Evolutionary conservation across 2,329 filamentous ascomycete genomes (phyloP), one percentile per base, ranked within the genome.

Genomic region (Diaporthe citrichinensis): DNA sequence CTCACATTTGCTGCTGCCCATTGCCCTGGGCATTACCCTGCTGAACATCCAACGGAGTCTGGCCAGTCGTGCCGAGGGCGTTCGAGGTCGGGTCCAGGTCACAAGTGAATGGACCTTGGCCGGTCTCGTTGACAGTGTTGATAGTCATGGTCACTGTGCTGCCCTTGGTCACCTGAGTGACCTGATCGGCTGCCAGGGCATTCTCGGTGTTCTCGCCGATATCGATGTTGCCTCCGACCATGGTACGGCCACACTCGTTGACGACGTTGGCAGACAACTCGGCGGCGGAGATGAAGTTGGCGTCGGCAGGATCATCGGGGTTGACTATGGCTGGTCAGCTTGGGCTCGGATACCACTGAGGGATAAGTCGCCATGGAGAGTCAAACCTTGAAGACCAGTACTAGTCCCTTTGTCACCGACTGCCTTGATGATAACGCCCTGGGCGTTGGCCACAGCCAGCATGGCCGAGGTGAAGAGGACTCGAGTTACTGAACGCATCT

Each of bases 211-310:
- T 86, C 81, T 88, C 86, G 34, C 87, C 87, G 74, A 92, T 85
- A 74, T 92, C 89, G 78, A 92, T 92, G 83, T 88, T 89, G 51
- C 91, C 91, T 74, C 84, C 79, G 51, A 89, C 80, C 80, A 92
- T 85, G n/a, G 91, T 93, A 76, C 91, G 87, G 62, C 91, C 91
- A 79, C 91, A 92, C 71, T 89, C 86, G 76, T 89, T 90, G 55
- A 90, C 89, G 4, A 87, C 80, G 78, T 89, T 89, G 73, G 84
- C 83, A 4, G 78, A 76, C 77, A 89, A 86, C 84, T 90, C 85
- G 12, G 87, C 87, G 72, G 90, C 87, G 61, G 87, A 86, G 82
- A 93, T 93, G 79, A 92, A 87, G 62, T 90, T 92, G 10, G 90
- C 86, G 74, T 93, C 91, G 51, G 62, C 65, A 17, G 71, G 34